Evolutionary conservation across 805 yeast species (phyloP).

Genomic region (Ogataea pilisensis): DNA sequence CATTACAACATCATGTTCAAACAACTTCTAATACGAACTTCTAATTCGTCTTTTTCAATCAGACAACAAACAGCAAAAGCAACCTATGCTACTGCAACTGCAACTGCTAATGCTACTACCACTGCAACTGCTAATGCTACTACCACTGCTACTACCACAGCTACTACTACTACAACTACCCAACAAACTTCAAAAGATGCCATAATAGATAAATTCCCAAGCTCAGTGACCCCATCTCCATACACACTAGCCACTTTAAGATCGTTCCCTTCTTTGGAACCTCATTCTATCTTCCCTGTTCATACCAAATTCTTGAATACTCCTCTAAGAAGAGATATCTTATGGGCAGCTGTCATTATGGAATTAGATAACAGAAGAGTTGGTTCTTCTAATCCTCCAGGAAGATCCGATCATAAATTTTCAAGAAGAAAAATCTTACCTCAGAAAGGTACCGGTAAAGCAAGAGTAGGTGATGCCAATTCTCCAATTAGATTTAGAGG

Average conservation of each 20-base stretch:
- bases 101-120: neutral
- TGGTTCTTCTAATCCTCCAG: conserved; percentile 82
- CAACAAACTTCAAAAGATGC: neutral
- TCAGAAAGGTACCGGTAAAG: conserved; percentile 93
- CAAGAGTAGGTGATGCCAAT: conserved; percentile 94
- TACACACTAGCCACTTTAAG: conserved; percentile 76
- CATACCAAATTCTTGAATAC: conserved; percentile 64
- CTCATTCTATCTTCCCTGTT: conserved; percentile 71
- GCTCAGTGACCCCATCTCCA: conserved; percentile 50
- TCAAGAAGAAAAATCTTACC: conserved; percentile 78
- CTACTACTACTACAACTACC: neutral
- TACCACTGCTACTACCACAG: neutral
- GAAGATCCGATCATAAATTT: conserved; percentile 81
- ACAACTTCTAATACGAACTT: conserved; percentile 1
- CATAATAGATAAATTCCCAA: conserved; percentile 14
- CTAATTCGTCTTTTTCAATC: neutral
- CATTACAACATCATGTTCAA: conserved; percentile 1
- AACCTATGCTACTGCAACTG: neutral
- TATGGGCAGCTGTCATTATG: conserved; percentile 91
- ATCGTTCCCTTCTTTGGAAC: conserved; percentile 87
- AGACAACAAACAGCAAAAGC: neutral
- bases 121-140: conserved; percentile 3
- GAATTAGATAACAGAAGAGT: conserved; percentile 89
- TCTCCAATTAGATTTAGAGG: conserved; percentile 91
- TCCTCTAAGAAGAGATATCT: conserved; percentile 83